Percentiles rank a stretch among this genome's conserved stretches.
phyloP scores from a whole-genome alignment of 495 filamentous ascomycete species.

The Terfezia boudieri region DNA sequence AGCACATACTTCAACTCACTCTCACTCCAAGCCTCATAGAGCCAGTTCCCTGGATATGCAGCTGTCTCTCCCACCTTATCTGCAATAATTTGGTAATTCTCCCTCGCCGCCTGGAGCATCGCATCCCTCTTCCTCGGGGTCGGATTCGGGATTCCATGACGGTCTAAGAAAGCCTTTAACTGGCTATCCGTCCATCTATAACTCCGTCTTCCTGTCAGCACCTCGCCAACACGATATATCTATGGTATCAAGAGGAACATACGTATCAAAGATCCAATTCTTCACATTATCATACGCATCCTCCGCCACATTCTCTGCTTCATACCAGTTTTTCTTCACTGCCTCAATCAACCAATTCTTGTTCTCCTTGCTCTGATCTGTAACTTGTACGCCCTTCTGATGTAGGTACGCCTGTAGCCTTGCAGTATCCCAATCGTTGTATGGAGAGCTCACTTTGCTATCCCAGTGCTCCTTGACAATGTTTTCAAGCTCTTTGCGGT shows the following conservation, averaged over 20 bases:
- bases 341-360: constrained; percentile 43
- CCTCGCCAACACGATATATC: constrained; percentile 9
- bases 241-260: constrained; percentile 23
- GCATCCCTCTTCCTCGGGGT: constrained; percentile 72
- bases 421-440: constrained; percentile 45
- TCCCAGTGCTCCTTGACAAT: constrained; percentile 81
- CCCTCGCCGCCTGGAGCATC: constrained; percentile 51
- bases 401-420: constrained; percentile 43
- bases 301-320: constrained; percentile 49
- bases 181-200: constrained; percentile 60
- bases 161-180: constrained; percentile 80
- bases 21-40: constrained; percentile 72
- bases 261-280: constrained; percentile 91
- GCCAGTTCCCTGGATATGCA: constrained; percentile 84
- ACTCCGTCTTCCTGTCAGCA: background rate
- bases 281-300: constrained; percentile 47
- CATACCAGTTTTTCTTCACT: constrained; percentile 50
- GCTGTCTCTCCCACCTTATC: constrained; percentile 64
- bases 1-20: constrained; percentile 36
- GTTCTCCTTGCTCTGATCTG: constrained; percentile 36
- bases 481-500: constrained; percentile 65
- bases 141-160: constrained; percentile 61
- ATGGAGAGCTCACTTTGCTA: constrained; percentile 37
- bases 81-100: constrained; percentile 60
- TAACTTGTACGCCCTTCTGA: constrained; percentile 42